phyloP scores from a whole-genome alignment of 2,329 filamentous ascomycete genomes.

The Aspergillus hiratsukae region DNA sequence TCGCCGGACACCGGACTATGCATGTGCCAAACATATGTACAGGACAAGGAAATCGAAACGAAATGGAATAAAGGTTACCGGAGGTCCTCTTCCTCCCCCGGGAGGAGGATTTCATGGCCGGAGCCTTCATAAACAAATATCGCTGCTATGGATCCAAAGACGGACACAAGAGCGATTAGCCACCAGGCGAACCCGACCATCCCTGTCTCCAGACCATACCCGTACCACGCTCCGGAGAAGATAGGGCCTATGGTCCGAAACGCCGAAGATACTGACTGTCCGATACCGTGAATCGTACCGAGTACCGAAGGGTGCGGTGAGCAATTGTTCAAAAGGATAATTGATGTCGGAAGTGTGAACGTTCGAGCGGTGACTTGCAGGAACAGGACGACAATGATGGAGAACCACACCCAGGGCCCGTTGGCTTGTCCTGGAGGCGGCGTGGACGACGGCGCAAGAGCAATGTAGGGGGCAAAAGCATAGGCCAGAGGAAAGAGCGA shows the following conservation, averaged over 20 bases:
- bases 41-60: neutral
- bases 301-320: constrained; percentile 57
- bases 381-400: constrained; percentile 60
- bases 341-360: constrained; percentile 58
- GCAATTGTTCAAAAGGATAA: constrained; percentile 58
- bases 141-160: constrained; percentile 55
- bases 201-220: constrained; percentile 50
- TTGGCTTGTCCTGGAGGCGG: constrained; percentile 36
- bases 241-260: constrained; percentile 56
- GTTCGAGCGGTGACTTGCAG: constrained; percentile 69
- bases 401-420: constrained; percentile 56
- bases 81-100: constrained; percentile 33
- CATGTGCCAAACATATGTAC: neutral
- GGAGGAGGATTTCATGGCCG: constrained; percentile 53
- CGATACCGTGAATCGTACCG: constrained; percentile 56
- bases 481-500: constrained; percentile 69
- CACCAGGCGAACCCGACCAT: constrained; percentile 57
- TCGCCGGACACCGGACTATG: neutral
- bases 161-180: constrained; percentile 51
- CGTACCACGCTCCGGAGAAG: constrained; percentile 53
- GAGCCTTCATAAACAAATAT: constrained; percentile 61
- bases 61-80: neutral
- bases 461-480: constrained; percentile 65
- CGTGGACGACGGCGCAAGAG: constrained; percentile 58
- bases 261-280: constrained; percentile 52